A percentile compares a stretch with the other conserved stretches of the same genome.
Evolutionary conservation across 257 asterid species (phyloP).

Genomic region (Linaria vulgaris): DNA sequence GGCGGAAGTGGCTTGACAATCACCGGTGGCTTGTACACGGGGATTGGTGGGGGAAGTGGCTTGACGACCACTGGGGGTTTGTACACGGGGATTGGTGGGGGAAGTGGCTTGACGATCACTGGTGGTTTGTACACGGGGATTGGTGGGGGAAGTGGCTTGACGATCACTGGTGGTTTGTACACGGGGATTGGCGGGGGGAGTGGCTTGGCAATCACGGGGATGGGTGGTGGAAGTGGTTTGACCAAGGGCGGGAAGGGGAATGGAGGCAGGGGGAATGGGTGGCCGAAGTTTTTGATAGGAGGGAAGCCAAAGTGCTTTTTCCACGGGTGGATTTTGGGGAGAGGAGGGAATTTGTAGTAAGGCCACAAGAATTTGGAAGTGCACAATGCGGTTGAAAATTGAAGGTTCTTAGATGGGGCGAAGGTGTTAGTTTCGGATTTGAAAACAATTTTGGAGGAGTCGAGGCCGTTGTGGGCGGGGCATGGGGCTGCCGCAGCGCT

Average conservation of each 20-base stretch:
- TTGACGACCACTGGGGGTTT: conserved; percentile 38
- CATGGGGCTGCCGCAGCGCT: conserved; percentile 69
- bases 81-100: conserved; percentile 24
- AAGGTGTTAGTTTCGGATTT: conserved; percentile 39
- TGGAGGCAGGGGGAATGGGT: conserved; percentile 45
- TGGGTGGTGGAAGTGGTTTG: conserved; percentile 36
- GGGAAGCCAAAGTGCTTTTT: conserved; percentile 38
- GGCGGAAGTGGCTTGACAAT: conserved; percentile 35
- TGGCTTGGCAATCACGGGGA: conserved; percentile 30
- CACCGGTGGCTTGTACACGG: no score
- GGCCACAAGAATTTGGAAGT: conserved; percentile 82
- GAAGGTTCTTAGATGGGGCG: conserved; percentile 44
- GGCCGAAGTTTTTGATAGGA: conserved; percentile 37
- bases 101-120: conserved; percentile 23
- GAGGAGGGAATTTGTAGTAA: conserved; percentile 50
- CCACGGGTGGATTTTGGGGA: conserved; percentile 48
- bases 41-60: no score
- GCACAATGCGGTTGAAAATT: conserved; percentile 71
- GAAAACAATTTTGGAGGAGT: conserved; percentile 54
- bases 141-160: conserved; percentile 37
- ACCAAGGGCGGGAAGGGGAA: conserved; percentile 21
- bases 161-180: conserved; percentile 38
- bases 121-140: conserved; percentile 35
- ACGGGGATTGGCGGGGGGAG: conserved; percentile 22
- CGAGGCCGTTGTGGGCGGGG: conserved; percentile 58